phyloP scores from a whole-genome alignment of 441 rosid species.

The Biscutella laevigata region DNA sequence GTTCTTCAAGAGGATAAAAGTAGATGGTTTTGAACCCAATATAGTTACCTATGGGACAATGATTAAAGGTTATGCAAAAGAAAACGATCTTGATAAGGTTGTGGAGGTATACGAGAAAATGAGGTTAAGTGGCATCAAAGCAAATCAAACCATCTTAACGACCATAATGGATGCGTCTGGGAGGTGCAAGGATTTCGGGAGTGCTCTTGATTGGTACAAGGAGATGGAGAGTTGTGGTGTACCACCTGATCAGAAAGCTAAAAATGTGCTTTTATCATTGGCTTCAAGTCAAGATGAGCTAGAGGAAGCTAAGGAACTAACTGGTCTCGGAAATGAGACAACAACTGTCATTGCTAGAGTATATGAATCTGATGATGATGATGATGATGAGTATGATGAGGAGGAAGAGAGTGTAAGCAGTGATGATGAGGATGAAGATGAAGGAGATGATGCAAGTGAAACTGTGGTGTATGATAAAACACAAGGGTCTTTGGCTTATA shows the following conservation, averaged over 20 bases:
- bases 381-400: slow-evolving; percentile 8
- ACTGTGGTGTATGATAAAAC: slow-evolving; percentile 16
- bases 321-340: slow-evolving; percentile 30
- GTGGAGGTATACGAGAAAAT: slow-evolving; percentile 65
- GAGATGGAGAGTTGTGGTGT: slow-evolving; percentile 60
- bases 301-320: slow-evolving; percentile 52
- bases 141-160: slow-evolving; percentile 73
- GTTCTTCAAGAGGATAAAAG: slow-evolving; percentile 61
- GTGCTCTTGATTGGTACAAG: slow-evolving; percentile 67
- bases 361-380: slow-evolving; percentile 27
- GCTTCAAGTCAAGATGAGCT: slow-evolving; percentile 59
- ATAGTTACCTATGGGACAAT: slow-evolving; percentile 68
- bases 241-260: slow-evolving; percentile 83
- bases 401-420: slow-evolving; percentile 3
- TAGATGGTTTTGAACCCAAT: slow-evolving; percentile 60
- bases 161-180: slow-evolving; percentile 89
- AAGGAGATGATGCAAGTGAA: slow-evolving; percentile 19
- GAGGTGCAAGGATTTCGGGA: slow-evolving; percentile 62
- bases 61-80: slow-evolving; percentile 81
- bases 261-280: slow-evolving; percentile 67
- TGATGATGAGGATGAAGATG: slow-evolving; percentile 24
- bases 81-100: slow-evolving; percentile 56
- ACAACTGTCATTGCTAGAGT: slow-evolving; percentile 22
- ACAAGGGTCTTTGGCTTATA: slow-evolving; percentile 12
- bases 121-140: slow-evolving; percentile 46